phyloP scores from a whole-genome alignment of 345 rosid genomes.

The Punica granatum region DNA sequence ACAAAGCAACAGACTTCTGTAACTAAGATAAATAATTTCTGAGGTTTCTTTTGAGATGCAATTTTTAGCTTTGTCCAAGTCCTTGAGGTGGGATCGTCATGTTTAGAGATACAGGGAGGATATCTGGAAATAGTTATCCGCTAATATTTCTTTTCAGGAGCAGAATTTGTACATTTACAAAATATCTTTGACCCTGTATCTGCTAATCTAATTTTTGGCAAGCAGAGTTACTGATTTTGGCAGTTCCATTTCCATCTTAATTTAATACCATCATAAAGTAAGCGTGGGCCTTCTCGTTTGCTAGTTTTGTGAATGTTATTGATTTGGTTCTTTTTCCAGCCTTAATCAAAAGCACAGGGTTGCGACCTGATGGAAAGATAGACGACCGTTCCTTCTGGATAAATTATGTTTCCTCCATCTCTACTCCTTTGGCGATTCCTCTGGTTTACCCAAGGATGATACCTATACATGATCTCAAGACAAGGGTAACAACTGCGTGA shows the following conservation, averaged over 20 bases:
- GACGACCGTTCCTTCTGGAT: conserved; percentile 93
- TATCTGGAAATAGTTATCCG: neutral
- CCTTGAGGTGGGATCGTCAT: neutral
- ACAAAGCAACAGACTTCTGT: neutral
- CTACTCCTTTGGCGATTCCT: conserved; percentile 70
- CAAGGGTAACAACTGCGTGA: conserved; percentile 31
- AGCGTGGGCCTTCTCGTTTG: neutral
- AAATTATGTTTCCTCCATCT: conserved; percentile 55
- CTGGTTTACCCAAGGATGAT: conserved; percentile 86
- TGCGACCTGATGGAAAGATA: conserved; percentile 75
- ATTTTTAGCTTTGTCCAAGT: neutral
- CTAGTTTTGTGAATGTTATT: neutral
- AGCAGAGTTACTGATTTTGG: neutral
- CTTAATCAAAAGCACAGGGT: conserved; percentile 67
- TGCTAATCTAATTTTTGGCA: neutral
- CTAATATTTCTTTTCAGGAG: neutral
- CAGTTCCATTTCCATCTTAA: neutral
- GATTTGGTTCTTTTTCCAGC: conserved; percentile 35
- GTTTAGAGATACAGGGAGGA: neutral
- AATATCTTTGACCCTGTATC: neutral
- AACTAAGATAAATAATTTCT: neutral
- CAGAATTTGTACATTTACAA: neutral
- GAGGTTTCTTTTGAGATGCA: neutral
- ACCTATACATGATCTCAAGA: conserved; percentile 67
- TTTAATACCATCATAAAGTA: neutral